Evolutionary conservation across 192 early-diverging fungal genomes (phyloP).

Genomic region (Coemansia sp.): DNA sequence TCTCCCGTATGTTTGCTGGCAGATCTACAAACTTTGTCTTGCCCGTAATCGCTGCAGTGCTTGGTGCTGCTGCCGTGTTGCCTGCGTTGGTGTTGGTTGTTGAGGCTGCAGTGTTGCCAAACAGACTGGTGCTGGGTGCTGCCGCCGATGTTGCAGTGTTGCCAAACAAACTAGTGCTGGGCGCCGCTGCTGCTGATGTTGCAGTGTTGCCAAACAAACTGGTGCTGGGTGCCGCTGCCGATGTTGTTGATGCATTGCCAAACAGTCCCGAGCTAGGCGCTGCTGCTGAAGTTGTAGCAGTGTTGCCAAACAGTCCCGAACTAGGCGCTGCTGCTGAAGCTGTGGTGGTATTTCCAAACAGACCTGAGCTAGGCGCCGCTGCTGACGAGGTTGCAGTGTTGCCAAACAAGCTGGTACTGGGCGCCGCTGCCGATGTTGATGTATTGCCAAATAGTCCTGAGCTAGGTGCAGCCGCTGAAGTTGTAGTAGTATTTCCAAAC

Average conservation of each 20-base stretch:
- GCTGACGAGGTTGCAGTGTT: background rate
- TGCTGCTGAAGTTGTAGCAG: slow-evolving; percentile 2
- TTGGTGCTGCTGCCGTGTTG: background rate
- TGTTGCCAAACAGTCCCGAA: slow-evolving; percentile 4
- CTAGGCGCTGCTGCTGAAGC: slow-evolving; percentile 8
- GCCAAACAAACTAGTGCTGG: background rate
- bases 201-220: background rate
- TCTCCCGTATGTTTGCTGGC: slow-evolving; percentile 21
- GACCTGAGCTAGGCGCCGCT: background rate
- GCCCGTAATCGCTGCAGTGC: slow-evolving; percentile 15
- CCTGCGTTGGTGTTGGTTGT: background rate
- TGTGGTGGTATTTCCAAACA: slow-evolving; percentile 4
- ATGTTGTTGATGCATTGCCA: background rate
- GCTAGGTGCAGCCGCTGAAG: background rate
- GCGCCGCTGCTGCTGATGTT: background rate
- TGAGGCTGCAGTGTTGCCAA: too few relatives aligned
- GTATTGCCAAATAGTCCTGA: background rate
- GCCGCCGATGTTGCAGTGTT: background rate
- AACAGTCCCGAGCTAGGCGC: background rate
- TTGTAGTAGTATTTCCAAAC: slow-evolving; percentile 1
- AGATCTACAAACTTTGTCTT: slow-evolving; percentile 46
- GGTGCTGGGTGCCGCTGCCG: background rate
- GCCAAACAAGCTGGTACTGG: background rate
- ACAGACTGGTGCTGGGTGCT: background rate
- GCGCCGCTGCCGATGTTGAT: background rate